A percentile compares a stretch with the other conserved stretches of the same genome.
These are phyloP conservation scores for Alternaria postmessia DNA, from an alignment of 2,329 filamentous ascomycete species.

Conservation along the genomic window DNA sequence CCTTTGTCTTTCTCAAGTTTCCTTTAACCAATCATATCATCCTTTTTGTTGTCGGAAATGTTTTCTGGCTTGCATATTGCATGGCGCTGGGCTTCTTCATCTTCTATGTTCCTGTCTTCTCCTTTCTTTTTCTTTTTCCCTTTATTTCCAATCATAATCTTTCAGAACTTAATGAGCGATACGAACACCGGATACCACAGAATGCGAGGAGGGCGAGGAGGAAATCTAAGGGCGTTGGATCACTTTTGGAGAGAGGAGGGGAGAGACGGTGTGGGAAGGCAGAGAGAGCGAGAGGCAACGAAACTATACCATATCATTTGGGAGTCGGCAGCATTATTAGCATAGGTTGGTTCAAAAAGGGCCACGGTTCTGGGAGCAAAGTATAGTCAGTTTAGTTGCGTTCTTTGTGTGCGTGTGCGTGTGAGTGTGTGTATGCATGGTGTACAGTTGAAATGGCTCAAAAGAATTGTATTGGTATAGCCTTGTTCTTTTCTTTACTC, in stretches of 20 bases:
- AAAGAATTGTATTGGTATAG: no score
- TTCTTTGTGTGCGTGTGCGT: no score
- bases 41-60: constrained; percentile 20
- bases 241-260: constrained; percentile 13
- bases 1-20: no score
- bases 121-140: constrained; percentile 9
- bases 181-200: constrained; percentile 51
- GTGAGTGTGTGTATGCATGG: no score
- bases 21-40: no score
- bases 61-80: constrained; percentile 53
- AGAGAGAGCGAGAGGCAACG: neutral
- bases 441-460: no score
- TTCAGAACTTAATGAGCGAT: constrained; percentile 49
- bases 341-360: constrained; percentile 11
- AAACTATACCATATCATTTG: constrained; percentile 44
- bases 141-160: constrained; percentile 37
- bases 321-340: constrained; percentile 27
- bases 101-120: neutral
- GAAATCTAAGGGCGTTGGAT: constrained; percentile 35
- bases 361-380: constrained; percentile 14
- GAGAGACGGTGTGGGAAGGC: constrained; percentile 9
- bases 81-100: constrained; percentile 46
- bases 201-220: constrained; percentile 26
- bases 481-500: no score
- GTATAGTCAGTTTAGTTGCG: neutral